These are phyloP conservation scores for Backusella liffmaniae DNA, from an alignment of 192 early-diverging fungal species.

Conservation along the genomic window DNA sequence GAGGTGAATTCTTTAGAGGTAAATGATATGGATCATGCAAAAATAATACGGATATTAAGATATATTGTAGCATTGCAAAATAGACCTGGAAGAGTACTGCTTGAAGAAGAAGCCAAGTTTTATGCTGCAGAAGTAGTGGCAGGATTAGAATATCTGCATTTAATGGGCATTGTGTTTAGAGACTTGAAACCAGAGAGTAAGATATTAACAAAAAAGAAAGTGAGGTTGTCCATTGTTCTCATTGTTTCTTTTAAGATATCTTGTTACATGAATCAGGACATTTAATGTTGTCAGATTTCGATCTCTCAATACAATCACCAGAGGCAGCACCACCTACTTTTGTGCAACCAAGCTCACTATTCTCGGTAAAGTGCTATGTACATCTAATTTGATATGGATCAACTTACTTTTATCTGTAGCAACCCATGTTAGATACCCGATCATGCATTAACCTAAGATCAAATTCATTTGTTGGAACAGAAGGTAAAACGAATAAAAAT, in stretches of 20 bases:
- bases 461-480: conserved; percentile 98
- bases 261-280: conserved; percentile 92
- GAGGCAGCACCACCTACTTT: conserved; percentile 72
- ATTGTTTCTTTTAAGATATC: conserved; percentile 53
- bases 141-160: conserved; percentile 94
- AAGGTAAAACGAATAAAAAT: conserved; percentile 47
- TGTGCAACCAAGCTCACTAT: conserved; percentile 59
- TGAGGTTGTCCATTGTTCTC: background rate
- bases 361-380: conserved; percentile 41
- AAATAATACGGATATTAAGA: background rate
- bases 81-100: conserved; percentile 81
- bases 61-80: conserved; percentile 68
- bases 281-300: conserved; percentile 98
- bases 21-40: background rate
- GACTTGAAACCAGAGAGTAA: conserved; percentile 97
- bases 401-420: conserved; percentile 14
- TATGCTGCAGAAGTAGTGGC: conserved; percentile 97
- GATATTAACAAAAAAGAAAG: too few species aligned
- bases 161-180: conserved; percentile 94
- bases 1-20: conserved; percentile 87
- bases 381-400: background rate
- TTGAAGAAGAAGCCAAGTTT: conserved; percentile 90
- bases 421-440: conserved; percentile 84
- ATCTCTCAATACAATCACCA: conserved; percentile 92
- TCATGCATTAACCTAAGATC: conserved; percentile 86